These are phyloP conservation scores for Fusarium torulosum DNA, from an alignment of 2,329 filamentous ascomycete species.

Conservation along the genomic window DNA sequence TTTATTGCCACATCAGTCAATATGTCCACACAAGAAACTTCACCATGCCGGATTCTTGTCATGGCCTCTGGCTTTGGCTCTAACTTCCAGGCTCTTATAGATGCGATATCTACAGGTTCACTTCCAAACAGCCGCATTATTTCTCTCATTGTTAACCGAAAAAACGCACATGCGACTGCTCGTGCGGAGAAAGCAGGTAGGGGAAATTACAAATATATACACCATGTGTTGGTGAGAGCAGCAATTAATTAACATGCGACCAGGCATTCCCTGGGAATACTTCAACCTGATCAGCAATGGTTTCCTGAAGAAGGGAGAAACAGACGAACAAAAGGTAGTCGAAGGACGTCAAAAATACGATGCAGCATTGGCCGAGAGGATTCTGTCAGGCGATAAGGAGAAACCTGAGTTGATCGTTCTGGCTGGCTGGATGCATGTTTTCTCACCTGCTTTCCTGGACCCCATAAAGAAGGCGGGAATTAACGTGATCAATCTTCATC, in stretches of 20 bases:
- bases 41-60: conserved; percentile 69
- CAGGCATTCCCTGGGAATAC: conserved; percentile 76
- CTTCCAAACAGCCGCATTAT: conserved; percentile 61
- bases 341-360: conserved; percentile 80
- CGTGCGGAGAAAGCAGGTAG: conserved; percentile 60
- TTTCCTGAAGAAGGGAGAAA: conserved; percentile 68
- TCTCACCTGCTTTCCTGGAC: conserved; percentile 76
- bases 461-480: conserved; percentile 73
- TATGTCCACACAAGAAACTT: conserved; percentile 24
- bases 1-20: conserved; percentile 1
- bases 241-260: conserved; percentile 1
- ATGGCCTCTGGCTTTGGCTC: conserved; percentile 81
- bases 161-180: conserved; percentile 59
- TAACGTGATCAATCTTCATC: conserved; percentile 85
- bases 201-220: background rate
- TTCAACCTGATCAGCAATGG: conserved; percentile 74
- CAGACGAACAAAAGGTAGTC: conserved; percentile 65
- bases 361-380: conserved; percentile 75
- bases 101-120: conserved; percentile 57
- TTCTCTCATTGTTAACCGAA: conserved; percentile 62
- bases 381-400: conserved; percentile 61
- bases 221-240: background rate
- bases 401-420: conserved; percentile 82
- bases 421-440: conserved; percentile 89
- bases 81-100: conserved; percentile 81